Percentiles rank a stretch among this genome's conserved stretches.
phyloP scores from a whole-genome alignment of 2,329 filamentous ascomycete species.

The Colletotrichum spaethianum region DNA sequence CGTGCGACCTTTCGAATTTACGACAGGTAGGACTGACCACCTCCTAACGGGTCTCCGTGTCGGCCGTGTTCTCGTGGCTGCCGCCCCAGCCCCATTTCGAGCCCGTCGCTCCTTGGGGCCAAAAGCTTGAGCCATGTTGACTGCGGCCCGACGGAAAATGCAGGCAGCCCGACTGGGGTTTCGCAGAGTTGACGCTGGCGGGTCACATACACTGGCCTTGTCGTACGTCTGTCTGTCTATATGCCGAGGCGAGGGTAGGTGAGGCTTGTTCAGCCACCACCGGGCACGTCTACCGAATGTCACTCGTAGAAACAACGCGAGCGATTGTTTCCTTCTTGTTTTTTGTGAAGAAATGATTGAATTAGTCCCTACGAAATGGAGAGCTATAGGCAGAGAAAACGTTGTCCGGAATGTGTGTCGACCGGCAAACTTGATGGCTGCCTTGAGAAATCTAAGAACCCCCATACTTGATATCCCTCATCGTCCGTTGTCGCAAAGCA shows the following conservation, averaged over 20 bases:
- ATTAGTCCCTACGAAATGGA: conserved; percentile 14
- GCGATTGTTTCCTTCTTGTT: not conserved
- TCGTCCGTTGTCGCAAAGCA: not conserved
- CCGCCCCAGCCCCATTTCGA: conserved; percentile 31
- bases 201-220: not conserved
- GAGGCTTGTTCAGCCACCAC: not conserved
- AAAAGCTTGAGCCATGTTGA: not conserved
- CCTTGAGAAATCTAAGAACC: conserved; percentile 24
- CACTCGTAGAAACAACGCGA: not conserved
- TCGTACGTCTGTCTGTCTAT: not conserved
- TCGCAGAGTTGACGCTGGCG: not conserved
- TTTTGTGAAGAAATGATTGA: conserved; percentile 36
- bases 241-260: not conserved
- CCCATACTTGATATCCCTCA: conserved; percentile 14
- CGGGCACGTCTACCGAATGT: not conserved
- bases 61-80: not conserved
- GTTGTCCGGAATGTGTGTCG: not conserved
- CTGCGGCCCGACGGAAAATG: conserved; percentile 23
- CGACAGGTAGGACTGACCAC: conserved; percentile 25
- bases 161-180: conserved; percentile 1
- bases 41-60: conserved; percentile 2
- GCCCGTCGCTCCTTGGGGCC: conserved; percentile 19
- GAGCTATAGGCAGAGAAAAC: conserved; percentile 10
- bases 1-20: conserved; percentile 22
- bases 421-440: conserved; percentile 1